These are phyloP conservation scores for Trametes cingulata DNA, from an alignment of 768 basidiomycete genomes.

Conservation along the genomic window DNA sequence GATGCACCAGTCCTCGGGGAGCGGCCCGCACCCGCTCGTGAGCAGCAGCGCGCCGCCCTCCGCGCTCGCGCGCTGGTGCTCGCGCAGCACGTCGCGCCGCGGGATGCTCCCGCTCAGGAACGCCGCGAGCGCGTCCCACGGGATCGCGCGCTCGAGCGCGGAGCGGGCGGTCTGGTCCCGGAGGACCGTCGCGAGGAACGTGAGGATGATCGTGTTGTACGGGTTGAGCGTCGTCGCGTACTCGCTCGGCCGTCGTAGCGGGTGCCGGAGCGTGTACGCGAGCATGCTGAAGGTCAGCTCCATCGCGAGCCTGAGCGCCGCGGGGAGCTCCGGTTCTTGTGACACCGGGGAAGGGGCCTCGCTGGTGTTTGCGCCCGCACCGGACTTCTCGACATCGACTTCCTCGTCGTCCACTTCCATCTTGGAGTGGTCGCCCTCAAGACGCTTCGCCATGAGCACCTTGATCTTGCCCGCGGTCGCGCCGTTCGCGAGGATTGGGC, in stretches of 20 bases:
- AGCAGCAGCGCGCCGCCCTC: conserved; percentile 69
- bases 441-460: conserved; percentile 38
- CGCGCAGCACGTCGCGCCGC: conserved; percentile 44
- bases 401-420: conserved; percentile 70
- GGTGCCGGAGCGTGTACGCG: conserved; percentile 64
- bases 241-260: conserved; percentile 58
- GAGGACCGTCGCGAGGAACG: conserved; percentile 80
- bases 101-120: conserved; percentile 64
- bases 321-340: conserved; percentile 50
- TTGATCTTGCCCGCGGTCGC: conserved; percentile 36
- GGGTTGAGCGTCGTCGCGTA: conserved; percentile 72
- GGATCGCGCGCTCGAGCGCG: conserved; percentile 74
- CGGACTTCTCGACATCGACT: conserved; percentile 26
- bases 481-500: conserved; percentile 52
- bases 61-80: conserved; percentile 31
- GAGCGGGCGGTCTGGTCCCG: conserved; percentile 62
- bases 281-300: conserved; percentile 81
- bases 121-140: conserved; percentile 74
- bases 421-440: conserved; percentile 46
- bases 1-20: conserved; percentile 94
- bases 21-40: conserved; percentile 63
- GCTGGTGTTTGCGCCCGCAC: conserved; percentile 23
- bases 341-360: conserved; percentile 18
- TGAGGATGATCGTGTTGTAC: conserved; percentile 83
- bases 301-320: conserved; percentile 70